A percentile compares a stretch with the other conserved stretches of the same genome.
Evolutionary conservation across 352 stramenopile species (phyloP).

Genomic region (Pythium aphanidermatum): DNA sequence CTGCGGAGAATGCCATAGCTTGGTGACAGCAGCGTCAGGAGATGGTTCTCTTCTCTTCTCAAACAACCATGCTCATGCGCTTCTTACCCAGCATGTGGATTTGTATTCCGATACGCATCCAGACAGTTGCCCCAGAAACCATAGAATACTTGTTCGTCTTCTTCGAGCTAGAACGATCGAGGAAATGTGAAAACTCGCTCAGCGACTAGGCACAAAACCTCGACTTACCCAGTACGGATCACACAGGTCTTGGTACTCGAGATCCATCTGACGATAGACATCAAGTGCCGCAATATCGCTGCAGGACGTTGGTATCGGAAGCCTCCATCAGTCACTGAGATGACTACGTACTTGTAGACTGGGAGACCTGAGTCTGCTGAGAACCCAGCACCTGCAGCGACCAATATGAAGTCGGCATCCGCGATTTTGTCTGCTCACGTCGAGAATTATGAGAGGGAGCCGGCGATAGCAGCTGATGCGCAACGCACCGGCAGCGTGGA

Average conservation of each 20-base stretch:
- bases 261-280: constrained; percentile 66
- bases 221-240: constrained; percentile 63
- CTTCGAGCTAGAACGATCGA: constrained; percentile 32
- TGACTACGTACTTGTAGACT: constrained; percentile 74
- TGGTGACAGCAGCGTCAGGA: not conserved
- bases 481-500: constrained; percentile 8
- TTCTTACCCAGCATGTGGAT: constrained; percentile 67
- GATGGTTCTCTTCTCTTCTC: not conserved
- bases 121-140: constrained; percentile 90
- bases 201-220: not conserved
- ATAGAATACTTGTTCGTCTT: constrained; percentile 85
- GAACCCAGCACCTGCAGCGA: constrained; percentile 87
- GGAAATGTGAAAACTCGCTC: not conserved
- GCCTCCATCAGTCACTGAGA: not conserved
- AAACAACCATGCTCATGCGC: not conserved
- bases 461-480: too few relatives aligned
- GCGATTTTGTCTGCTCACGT: constrained; percentile 48
- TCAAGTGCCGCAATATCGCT: constrained; percentile 83
- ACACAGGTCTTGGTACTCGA: constrained; percentile 89
- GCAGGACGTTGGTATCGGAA: too few relatives aligned
- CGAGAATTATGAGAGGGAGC: not conserved
- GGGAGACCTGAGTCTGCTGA: constrained; percentile 85
- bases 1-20: constrained; percentile 55
- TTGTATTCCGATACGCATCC: constrained; percentile 79
- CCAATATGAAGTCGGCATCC: constrained; percentile 75